A percentile compares a stretch with the other conserved stretches of the same genome.
Conservation (phyloP, 2,329 filamentous ascomycete genomes). For the Colletotrichum cordylinicola region DNA sequence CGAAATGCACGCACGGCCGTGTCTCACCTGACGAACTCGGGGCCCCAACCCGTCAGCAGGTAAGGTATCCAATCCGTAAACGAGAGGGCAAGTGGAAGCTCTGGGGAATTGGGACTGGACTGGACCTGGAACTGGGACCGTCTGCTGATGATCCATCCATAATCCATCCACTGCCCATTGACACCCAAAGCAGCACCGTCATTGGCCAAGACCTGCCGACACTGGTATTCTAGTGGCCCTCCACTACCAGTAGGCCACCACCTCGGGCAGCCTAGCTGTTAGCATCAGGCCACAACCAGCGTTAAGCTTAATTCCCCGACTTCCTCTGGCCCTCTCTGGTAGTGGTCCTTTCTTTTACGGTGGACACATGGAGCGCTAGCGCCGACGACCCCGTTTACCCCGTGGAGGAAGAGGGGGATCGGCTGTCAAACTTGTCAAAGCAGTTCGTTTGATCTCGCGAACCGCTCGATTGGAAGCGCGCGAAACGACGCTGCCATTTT, state of each 20-base stretch:
- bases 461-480: neutral
- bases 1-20: neutral
- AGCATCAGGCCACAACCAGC: neutral
- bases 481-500: neutral
- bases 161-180: neutral
- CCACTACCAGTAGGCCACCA: neutral
- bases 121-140: neutral
- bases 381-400: neutral
- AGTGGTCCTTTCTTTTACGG: neutral
- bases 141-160: neutral
- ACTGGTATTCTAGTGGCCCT: neutral
- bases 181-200: neutral
- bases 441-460: conserved; percentile 13
- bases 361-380: neutral
- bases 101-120: neutral
- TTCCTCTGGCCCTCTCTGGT: neutral
- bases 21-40: neutral
- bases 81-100: neutral
- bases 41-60: neutral
- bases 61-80: neutral
- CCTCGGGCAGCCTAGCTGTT: neutral
- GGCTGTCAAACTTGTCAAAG: conserved; percentile 5
- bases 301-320: conserved; percentile 21
- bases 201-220: conserved; percentile 6
- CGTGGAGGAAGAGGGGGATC: neutral